These are phyloP conservation scores for Stagonosporopsis tanaceti DNA, from an alignment of 2,329 filamentous ascomycete genomes.

Conservation along the genomic window DNA sequence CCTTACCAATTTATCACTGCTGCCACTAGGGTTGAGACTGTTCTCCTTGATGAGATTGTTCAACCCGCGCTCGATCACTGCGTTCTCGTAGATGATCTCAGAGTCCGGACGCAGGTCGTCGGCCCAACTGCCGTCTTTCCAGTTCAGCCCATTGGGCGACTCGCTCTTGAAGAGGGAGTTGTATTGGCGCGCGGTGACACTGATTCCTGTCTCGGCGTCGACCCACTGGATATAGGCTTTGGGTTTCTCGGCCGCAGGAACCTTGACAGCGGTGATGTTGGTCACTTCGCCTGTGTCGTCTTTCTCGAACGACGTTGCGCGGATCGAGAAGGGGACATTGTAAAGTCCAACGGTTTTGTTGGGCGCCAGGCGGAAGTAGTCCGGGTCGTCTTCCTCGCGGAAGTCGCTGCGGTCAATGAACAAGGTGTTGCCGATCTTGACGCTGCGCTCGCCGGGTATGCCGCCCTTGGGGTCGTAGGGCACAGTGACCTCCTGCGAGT, in stretches of 20 bases:
- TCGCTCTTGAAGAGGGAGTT: constrained; percentile 87
- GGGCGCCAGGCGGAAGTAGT: constrained; percentile 81
- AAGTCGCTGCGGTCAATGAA: constrained; percentile 88
- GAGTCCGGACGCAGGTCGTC: constrained; percentile 85
- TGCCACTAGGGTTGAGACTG: constrained; percentile 41
- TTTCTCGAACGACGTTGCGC: constrained; percentile 72
- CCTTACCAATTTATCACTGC: constrained; percentile 64
- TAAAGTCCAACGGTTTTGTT: constrained; percentile 78
- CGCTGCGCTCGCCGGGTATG: constrained; percentile 66
- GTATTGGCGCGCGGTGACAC: constrained; percentile 74
- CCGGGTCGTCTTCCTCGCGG: constrained; percentile 73
- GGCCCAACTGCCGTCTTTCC: constrained; percentile 78
- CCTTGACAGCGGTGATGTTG: constrained; percentile 71
- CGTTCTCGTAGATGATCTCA: constrained; percentile 79
- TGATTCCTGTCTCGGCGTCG: constrained; percentile 68
- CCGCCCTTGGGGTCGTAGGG: constrained; percentile 79
- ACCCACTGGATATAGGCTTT: constrained; percentile 86
- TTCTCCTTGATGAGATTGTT: constrained; percentile 75
- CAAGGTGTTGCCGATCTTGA: constrained; percentile 76
- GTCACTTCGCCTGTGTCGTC: constrained; percentile 71
- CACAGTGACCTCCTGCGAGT: constrained; percentile 72
- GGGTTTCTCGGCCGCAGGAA: constrained; percentile 73
- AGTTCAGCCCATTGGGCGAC: constrained; percentile 75
- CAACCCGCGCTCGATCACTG: constrained; percentile 84
- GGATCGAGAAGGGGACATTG: constrained; percentile 74